These are phyloP conservation scores for Fabrea salina DNA, from an alignment of 169 alveolate species.

Conservation along the genomic window DNA sequence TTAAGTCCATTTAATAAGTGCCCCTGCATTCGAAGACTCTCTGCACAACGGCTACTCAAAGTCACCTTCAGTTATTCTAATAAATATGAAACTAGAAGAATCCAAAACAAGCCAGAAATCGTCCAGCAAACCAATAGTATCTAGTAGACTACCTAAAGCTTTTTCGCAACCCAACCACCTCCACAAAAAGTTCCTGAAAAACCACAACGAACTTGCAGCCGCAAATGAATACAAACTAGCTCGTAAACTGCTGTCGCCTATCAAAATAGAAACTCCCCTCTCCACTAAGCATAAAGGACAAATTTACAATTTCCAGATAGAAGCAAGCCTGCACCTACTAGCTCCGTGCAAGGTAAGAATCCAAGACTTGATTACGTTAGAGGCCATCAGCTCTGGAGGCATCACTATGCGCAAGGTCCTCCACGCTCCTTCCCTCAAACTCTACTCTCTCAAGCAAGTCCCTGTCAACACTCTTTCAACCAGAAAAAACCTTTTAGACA, in stretches of 20 bases:
- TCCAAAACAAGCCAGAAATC: neutral
- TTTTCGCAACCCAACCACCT: neutral
- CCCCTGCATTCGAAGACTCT: too few relatives aligned
- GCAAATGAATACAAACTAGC: constrained; percentile 2
- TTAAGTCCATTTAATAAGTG: too few relatives aligned
- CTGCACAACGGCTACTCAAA: too few relatives aligned
- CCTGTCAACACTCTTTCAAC: constrained; percentile 33
- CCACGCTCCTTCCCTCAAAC: constrained; percentile 56
- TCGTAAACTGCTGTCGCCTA: constrained; percentile 17
- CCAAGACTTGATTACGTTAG: constrained; percentile 59
- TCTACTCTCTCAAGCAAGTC: constrained; percentile 48
- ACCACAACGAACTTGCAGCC: neutral
- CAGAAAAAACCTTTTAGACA: constrained; percentile 41
- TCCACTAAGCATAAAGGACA: neutral
- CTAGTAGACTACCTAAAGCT: constrained; percentile 2
- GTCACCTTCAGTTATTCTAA: too few relatives aligned
- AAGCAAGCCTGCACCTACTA: neutral
- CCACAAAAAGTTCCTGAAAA: neutral
- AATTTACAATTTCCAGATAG: too few relatives aligned
- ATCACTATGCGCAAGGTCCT: constrained; percentile 41
- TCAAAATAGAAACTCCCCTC: neutral
- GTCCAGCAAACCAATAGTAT: neutral
- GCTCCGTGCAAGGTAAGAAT: constrained; percentile 26
- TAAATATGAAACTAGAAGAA: too few relatives aligned
- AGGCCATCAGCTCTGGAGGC: constrained; percentile 31